Percentiles rank a stretch among this genome's conserved stretches.
Evolutionary conservation across 176 grass and related monocot species (phyloP).

Genomic region (Cymbopogon citratus): DNA sequence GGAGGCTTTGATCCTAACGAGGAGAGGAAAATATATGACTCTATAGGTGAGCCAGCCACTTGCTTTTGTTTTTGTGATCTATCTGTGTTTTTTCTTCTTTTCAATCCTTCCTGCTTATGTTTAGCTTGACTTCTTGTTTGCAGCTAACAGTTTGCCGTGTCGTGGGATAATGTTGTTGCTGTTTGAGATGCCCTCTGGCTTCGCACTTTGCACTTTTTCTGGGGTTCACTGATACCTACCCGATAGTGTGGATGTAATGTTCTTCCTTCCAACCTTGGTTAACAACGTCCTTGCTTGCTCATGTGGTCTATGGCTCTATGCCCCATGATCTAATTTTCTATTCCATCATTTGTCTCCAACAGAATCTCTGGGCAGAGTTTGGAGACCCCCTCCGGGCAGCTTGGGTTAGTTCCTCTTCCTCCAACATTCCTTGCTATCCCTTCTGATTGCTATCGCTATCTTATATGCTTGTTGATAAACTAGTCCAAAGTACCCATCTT

Average conservation of each 20-base stretch:
- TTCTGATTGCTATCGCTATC: too few species aligned
- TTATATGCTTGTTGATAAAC: too few species aligned
- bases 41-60: not conserved
- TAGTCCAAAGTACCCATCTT: too few species aligned
- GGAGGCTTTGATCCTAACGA: not conserved
- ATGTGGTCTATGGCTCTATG: not conserved
- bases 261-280: not conserved
- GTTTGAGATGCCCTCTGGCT: not conserved
- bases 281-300: not conserved
- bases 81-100: too few species aligned
- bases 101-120: not conserved
- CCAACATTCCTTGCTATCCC: too few species aligned
- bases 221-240: not conserved
- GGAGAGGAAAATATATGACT: not conserved
- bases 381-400: not conserved
- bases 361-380: not conserved
- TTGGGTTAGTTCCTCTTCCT: not conserved
- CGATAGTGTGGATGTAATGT: not conserved
- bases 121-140: not conserved
- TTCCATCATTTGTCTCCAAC: not conserved
- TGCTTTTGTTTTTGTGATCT: not conserved
- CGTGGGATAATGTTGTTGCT: not conserved
- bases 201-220: not conserved
- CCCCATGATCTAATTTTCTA: not conserved
- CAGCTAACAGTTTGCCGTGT: not conserved